A percentile compares a stretch with the other conserved stretches of the same genome.
These are phyloP conservation scores for Pythium brachiatum DNA, from an alignment of 352 stramenopile species.

Conservation along the genomic window DNA sequence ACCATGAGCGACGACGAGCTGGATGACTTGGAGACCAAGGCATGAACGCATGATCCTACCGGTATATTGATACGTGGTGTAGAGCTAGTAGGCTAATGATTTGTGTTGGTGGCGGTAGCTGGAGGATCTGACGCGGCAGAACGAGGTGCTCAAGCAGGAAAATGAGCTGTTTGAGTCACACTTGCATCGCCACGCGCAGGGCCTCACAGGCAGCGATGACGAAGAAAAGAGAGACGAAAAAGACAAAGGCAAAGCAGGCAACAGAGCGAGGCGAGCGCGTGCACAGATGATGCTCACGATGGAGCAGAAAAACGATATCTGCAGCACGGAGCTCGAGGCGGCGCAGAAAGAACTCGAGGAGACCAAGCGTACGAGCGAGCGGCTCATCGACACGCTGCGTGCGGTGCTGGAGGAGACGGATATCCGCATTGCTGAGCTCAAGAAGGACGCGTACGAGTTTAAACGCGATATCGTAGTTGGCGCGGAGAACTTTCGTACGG, in stretches of 20 bases:
- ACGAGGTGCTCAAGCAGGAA: constrained; percentile 88
- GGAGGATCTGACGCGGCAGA: constrained; percentile 83
- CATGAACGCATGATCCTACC: constrained; percentile 4
- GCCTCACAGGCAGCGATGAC: constrained; percentile 50
- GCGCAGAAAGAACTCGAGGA: constrained; percentile 89
- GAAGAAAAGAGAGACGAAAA: constrained; percentile 59
- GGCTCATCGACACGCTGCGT: constrained; percentile 92
- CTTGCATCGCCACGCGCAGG: constrained; percentile 57
- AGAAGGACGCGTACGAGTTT: constrained; percentile 96
- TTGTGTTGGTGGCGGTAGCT: constrained; percentile 34
- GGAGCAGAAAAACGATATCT: constrained; percentile 93
- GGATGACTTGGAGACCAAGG: constrained; percentile 73
- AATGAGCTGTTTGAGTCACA: constrained; percentile 91
- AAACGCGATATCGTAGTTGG: constrained; percentile 94
- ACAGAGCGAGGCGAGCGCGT: constrained; percentile 48
- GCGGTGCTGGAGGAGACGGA: constrained; percentile 93
- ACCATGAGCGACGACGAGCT: constrained; percentile 65
- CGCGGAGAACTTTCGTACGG: constrained; percentile 92
- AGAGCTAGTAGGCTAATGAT: background rate
- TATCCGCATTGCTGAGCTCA: constrained; percentile 92
- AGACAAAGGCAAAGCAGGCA: constrained; percentile 37
- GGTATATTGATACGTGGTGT: background rate
- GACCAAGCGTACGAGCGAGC: constrained; percentile 87
- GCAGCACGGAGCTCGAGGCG: constrained; percentile 83
- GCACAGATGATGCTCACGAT: constrained; percentile 80